Percentiles rank a stretch among this genome's conserved stretches.
Conservation (phyloP, 129 eudicot genomes). For the Ambrosia trifida region DNA sequence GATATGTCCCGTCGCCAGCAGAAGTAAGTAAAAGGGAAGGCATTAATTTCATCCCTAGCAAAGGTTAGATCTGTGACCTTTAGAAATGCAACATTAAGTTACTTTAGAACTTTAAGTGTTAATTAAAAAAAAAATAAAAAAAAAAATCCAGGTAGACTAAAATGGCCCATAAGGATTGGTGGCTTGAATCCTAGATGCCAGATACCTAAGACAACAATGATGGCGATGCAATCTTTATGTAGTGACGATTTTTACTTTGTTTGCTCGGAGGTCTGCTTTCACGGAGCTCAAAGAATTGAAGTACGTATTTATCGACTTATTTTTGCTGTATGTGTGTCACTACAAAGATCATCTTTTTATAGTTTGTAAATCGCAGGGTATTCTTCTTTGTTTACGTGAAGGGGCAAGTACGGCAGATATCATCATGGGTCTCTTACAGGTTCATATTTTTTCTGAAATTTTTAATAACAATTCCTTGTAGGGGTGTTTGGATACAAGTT, state of each 20-base stretch:
- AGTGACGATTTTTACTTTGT: constrained; percentile 67
- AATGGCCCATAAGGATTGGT: constrained; percentile 81
- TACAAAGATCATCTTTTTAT: neutral
- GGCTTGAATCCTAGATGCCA: constrained; percentile 60
- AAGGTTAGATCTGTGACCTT: constrained; percentile 46
- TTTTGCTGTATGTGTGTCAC: neutral
- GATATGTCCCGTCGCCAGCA: constrained; percentile 83
- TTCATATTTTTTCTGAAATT: neutral
- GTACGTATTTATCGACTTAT: constrained; percentile 8
- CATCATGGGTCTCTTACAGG: constrained; percentile 85
- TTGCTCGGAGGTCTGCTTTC: constrained; percentile 56
- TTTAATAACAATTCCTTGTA: neutral
- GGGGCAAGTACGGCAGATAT: constrained; percentile 69
- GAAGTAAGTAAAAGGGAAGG: constrained; percentile 86
- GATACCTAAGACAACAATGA: constrained; percentile 56
- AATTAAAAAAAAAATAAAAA: too few species aligned
- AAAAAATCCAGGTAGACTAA: constrained; percentile 57
- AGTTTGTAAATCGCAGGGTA: constrained; percentile 45
- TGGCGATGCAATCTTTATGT: constrained; percentile 62
- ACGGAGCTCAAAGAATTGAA: constrained; percentile 31
- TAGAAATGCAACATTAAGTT: neutral
- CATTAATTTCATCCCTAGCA: constrained; percentile 46
- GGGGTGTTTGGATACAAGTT: neutral
- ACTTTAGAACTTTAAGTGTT: constrained; percentile 1
- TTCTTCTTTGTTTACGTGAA: constrained; percentile 81